Conservation (phyloP, 1,284 basidiomycete genomes). For the Cutaneotrichosporon dermatis region DNA sequence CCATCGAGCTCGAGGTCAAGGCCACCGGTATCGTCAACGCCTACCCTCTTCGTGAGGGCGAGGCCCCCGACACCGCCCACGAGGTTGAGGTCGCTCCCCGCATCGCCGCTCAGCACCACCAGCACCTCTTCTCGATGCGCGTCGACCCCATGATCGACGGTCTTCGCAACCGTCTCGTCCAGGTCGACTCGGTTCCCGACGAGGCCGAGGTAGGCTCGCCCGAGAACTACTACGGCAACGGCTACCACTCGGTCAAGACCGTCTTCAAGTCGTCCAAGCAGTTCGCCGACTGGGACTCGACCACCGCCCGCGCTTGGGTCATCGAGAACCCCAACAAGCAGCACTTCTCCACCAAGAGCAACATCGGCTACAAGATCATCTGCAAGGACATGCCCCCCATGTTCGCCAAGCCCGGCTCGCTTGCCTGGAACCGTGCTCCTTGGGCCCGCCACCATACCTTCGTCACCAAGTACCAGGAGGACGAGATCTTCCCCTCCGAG, state of each 20-base stretch:
- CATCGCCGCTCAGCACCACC: conserved; percentile 84
- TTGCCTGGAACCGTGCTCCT: conserved; percentile 68
- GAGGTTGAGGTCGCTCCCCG: conserved; percentile 78
- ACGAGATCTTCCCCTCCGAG: conserved; percentile 49
- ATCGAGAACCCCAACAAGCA: conserved; percentile 40
- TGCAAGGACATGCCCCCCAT: conserved; percentile 54
- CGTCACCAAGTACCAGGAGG: conserved; percentile 35
- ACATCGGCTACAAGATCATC: conserved; percentile 68
- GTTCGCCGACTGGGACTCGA: conserved; percentile 56
- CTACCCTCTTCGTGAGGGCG: conserved; percentile 51
- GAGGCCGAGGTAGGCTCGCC: conserved; percentile 63
- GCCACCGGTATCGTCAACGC: conserved; percentile 70
- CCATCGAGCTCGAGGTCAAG: conserved; percentile 50
- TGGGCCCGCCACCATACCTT: conserved; percentile 62
- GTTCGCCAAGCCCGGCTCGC: conserved; percentile 66
- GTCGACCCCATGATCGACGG: conserved; percentile 94
- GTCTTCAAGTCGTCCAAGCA: conserved; percentile 59
- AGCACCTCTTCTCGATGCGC: conserved; percentile 58
- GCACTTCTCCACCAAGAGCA: conserved; percentile 33
- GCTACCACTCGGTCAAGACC: conserved; percentile 64
- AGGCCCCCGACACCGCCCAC: conserved; percentile 51
- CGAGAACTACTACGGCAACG: conserved; percentile 77
- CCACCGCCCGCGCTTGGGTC: conserved; percentile 28
- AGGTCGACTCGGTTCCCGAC: conserved; percentile 70
- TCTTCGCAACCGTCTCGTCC: conserved; percentile 72